These are phyloP conservation scores for Paecilomyces formosus DNA, from an alignment of 2,329 filamentous ascomycete genomes.

Conservation along the genomic window DNA sequence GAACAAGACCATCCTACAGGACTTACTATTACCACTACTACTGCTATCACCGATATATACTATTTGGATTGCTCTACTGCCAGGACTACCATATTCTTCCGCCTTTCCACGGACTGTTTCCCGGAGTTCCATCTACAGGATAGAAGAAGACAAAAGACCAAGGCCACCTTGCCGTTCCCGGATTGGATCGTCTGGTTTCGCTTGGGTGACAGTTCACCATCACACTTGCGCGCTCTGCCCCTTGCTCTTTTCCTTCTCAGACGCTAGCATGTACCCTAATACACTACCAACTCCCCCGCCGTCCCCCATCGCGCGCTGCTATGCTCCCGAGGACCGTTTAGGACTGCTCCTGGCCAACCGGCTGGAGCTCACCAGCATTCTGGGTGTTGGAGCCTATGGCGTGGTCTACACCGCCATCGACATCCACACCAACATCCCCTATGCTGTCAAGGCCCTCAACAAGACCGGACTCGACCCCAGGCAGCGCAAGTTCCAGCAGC, in stretches of 20 bases:
- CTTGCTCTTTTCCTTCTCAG: conserved; percentile 10
- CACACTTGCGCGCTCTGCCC: conserved; percentile 5
- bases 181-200: background rate
- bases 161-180: background rate
- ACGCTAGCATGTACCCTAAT: conserved; percentile 33
- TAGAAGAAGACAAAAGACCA: background rate
- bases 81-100: conserved; percentile 4
- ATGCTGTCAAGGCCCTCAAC: conserved; percentile 95
- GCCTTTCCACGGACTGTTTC: background rate
- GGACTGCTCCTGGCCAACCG: conserved; percentile 75
- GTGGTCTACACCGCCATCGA: conserved; percentile 89
- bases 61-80: conserved; percentile 16
- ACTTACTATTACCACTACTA: background rate
- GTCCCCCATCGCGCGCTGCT: conserved; percentile 41
- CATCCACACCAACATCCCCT: conserved; percentile 70
- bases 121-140: background rate
- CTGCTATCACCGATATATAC: background rate
- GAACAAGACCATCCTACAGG: background rate
- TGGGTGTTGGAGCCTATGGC: conserved; percentile 92
- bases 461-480: conserved; percentile 84
- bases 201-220: conserved; percentile 8
- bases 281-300: conserved; percentile 41
- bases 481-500: conserved; percentile 82
- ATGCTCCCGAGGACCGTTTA: conserved; percentile 74
- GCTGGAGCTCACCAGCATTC: conserved; percentile 73